Evolutionary conservation across 257 asterid genomes (phyloP).

Genomic region (Solanum clarkiae): DNA sequence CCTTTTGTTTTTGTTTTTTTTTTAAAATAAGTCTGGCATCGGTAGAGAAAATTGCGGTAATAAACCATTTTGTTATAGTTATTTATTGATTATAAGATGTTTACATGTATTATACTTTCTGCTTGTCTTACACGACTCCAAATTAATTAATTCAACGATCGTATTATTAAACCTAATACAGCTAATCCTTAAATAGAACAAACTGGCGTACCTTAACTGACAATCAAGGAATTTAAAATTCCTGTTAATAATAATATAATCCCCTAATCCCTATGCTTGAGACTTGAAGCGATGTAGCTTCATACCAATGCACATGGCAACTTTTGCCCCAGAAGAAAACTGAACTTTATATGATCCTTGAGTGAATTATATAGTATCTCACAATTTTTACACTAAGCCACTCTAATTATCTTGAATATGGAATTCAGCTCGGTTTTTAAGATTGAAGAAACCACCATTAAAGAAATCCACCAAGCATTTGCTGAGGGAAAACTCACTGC

Average conservation of each 20-base stretch:
- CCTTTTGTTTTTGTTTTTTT: too few relatives aligned
- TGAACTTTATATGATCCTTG: too few relatives aligned
- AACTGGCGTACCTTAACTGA: too few relatives aligned
- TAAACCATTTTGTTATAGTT: too few relatives aligned
- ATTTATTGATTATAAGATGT: too few relatives aligned
- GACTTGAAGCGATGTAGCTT: background rate
- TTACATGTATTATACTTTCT: too few relatives aligned
- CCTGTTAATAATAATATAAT: background rate
- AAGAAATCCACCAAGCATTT: conserved; percentile 24
- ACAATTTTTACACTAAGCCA: background rate
- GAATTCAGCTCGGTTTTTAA: background rate
- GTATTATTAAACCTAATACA: background rate
- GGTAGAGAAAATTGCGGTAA: too few relatives aligned
- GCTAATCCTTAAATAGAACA: too few relatives aligned
- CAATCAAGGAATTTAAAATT: background rate
- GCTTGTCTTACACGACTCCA: too few relatives aligned
- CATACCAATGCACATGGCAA: background rate
- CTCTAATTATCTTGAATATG: background rate
- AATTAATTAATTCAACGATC: too few relatives aligned
- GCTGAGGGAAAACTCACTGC: conserved; percentile 16
- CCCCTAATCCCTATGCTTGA: background rate
- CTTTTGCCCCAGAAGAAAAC: background rate
- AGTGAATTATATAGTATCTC: too few relatives aligned
- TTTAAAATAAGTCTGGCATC: too few relatives aligned
- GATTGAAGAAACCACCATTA: conserved; percentile 42